Evolutionary conservation across 2,329 filamentous ascomycete genomes (phyloP).

Genomic region (Pezicula neosporulosa): DNA sequence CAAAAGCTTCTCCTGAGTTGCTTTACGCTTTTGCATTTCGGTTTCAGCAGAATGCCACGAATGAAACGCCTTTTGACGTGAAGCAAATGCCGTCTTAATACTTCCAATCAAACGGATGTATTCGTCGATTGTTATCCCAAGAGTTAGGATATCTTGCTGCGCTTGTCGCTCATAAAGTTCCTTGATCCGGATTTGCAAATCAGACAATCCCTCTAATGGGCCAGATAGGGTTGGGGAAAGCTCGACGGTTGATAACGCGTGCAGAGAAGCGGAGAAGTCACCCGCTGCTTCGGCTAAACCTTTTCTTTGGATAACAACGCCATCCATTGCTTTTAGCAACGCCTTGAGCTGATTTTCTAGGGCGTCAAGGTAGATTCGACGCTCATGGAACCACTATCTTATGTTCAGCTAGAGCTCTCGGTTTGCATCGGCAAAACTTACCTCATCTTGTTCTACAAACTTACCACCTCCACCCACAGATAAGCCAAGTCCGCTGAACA

Average conservation of each 20-base stretch:
- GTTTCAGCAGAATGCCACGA: constrained; percentile 89
- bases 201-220: constrained; percentile 86
- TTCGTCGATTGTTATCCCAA: constrained; percentile 97
- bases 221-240: constrained; percentile 84
- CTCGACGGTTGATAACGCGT: constrained; percentile 88
- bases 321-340: constrained; percentile 89
- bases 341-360: constrained; percentile 88
- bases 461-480: constrained; percentile 76
- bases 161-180: constrained; percentile 96
- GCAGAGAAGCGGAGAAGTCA: constrained; percentile 91
- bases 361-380: constrained; percentile 89
- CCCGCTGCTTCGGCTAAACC: constrained; percentile 89
- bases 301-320: constrained; percentile 87
- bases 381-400: constrained; percentile 90
- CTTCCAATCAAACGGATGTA: constrained; percentile 95
- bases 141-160: constrained; percentile 91
- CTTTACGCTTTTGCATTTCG: constrained; percentile 85
- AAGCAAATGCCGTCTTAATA: constrained; percentile 87
- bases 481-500: constrained; percentile 81
- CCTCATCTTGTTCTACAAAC: constrained; percentile 97
- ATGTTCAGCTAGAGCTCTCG: constrained; percentile 18
- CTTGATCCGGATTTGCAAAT: constrained; percentile 88
- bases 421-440: constrained; percentile 38
- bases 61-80: constrained; percentile 94
- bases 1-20: constrained; percentile 89